A percentile compares a stretch with the other conserved stretches of the same genome.
phyloP scores from a whole-genome alignment of 2,329 filamentous ascomycete genomes.

The Blumeria graminis region DNA sequence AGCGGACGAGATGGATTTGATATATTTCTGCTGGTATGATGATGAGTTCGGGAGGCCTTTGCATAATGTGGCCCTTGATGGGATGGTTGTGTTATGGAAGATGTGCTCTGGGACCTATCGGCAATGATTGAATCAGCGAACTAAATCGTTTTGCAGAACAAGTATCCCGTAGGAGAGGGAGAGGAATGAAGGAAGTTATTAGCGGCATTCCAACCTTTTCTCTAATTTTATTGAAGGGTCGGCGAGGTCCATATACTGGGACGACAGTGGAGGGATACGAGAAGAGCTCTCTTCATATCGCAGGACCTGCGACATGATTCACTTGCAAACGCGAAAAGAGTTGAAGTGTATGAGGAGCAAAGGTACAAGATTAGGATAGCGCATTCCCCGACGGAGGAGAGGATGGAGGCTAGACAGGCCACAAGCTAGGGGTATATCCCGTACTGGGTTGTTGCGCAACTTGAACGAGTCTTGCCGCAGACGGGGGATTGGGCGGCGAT shows the following conservation, averaged over 20 bases:
- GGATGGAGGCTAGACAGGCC: too few relatives aligned
- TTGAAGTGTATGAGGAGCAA: too few relatives aligned
- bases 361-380: too few relatives aligned
- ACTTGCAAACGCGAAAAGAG: neutral
- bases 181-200: neutral
- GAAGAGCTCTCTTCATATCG: neutral
- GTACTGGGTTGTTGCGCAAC: too few relatives aligned
- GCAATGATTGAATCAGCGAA: neutral
- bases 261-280: neutral
- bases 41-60: neutral
- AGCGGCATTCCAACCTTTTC: neutral
- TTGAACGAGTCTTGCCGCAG: too few relatives aligned
- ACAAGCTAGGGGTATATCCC: too few relatives aligned
- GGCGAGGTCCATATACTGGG: neutral
- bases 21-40: neutral
- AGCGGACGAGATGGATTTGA: neutral
- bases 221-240: neutral
- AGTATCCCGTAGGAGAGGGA: neutral
- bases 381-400: too few relatives aligned
- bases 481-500: too few relatives aligned
- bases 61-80: too few relatives aligned
- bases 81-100: neutral
- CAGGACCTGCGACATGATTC: neutral
- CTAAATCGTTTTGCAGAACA: neutral
- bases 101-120: neutral